A percentile compares a stretch with the other conserved stretches of the same genome.
Conservation (phyloP, 2,329 filamentous ascomycete species). For the Pseudogymnoascus sp. region DNA sequence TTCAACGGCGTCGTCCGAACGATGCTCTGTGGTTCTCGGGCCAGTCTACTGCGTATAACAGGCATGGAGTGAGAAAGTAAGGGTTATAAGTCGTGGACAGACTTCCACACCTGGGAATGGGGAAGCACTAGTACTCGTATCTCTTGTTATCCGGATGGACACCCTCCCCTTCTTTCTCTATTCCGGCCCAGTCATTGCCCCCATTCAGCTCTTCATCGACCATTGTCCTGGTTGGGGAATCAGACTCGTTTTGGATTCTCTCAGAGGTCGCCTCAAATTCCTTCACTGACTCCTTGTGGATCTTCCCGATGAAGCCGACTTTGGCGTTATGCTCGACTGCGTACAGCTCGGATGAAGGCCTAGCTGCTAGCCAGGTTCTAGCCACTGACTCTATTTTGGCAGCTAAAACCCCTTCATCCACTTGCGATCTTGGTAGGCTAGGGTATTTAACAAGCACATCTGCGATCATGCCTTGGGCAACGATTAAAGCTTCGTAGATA, state of each 20-base stretch:
- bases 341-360: background rate
- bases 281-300: background rate
- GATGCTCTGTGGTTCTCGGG: too few relatives aligned
- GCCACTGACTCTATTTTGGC: too few relatives aligned
- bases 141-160: background rate
- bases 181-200: background rate
- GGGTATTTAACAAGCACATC: conserved; percentile 33
- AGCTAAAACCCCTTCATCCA: background rate
- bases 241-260: too few relatives aligned
- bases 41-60: too few relatives aligned
- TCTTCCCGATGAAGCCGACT: background rate
- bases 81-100: too few relatives aligned
- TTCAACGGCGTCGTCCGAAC: too few relatives aligned
- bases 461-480: conserved; percentile 45
- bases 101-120: background rate
- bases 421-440: conserved; percentile 20
- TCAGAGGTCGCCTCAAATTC: background rate
- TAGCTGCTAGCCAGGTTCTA: background rate
- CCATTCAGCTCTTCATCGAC: too few relatives aligned
- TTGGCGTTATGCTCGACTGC: background rate
- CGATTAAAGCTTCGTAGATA: conserved; percentile 38
- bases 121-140: background rate
- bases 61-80: too few relatives aligned
- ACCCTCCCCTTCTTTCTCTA: background rate
- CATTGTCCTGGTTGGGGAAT: too few relatives aligned